These are phyloP conservation scores for Multifurca ochricompacta DNA, from an alignment of 768 basidiomycete genomes.

Conservation along the genomic window DNA sequence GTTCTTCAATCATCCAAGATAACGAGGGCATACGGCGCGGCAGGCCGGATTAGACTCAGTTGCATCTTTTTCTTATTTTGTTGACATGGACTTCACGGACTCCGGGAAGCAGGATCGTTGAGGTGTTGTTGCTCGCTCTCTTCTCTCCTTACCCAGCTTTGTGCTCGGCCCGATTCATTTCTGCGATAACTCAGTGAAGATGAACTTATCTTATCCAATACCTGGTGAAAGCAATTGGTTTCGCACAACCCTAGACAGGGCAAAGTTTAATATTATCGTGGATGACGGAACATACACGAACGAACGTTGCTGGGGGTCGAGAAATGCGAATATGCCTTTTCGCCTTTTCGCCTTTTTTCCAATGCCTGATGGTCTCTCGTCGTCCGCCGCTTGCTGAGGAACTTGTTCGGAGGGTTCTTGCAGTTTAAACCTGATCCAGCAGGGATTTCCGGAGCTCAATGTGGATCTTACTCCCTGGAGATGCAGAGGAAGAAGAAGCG, in stretches of 20 bases:
- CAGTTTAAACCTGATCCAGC: neutral
- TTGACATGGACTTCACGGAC: conserved; percentile 3
- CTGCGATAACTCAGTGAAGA: neutral
- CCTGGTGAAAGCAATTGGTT: neutral
- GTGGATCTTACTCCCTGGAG: neutral
- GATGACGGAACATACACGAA: neutral
- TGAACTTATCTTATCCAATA: neutral
- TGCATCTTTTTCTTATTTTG: neutral
- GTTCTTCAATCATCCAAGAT: conserved; percentile 1
- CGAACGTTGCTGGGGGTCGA: neutral
- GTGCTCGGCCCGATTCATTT: neutral
- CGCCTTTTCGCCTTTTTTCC: conserved; percentile 1
- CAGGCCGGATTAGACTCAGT: neutral
- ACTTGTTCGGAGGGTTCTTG: neutral
- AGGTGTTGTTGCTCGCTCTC: neutral
- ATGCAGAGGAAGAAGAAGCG: no score
- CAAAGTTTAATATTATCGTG: neutral
- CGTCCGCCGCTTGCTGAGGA: neutral
- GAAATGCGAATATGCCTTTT: neutral
- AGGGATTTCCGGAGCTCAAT: neutral
- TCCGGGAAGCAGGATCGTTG: neutral
- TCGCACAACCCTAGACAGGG: neutral
- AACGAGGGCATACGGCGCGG: neutral
- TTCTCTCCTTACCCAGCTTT: conserved; percentile 1
- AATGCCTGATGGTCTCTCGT: neutral